phyloP scores from a whole-genome alignment of 2,329 filamentous ascomycete genomes.

The Diatrype stigma region DNA sequence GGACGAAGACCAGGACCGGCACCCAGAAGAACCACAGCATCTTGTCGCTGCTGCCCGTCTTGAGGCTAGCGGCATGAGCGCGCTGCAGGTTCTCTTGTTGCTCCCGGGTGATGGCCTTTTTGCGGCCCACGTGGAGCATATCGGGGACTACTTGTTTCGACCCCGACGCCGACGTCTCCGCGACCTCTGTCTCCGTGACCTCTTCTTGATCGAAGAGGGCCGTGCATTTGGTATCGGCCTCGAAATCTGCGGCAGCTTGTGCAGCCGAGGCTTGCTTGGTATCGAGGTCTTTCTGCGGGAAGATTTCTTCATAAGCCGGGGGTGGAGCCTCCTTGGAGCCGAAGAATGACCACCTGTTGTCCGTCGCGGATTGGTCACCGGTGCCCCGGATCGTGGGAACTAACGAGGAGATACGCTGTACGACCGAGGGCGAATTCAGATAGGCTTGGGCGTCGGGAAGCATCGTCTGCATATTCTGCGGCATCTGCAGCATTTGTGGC shows the following conservation, averaged over 20 bases:
- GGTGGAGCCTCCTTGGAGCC: slow-evolving; percentile 40
- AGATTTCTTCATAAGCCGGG: slow-evolving; percentile 77
- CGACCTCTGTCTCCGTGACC: slow-evolving; percentile 26
- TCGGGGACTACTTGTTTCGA: slow-evolving; percentile 26
- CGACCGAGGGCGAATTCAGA: slow-evolving; percentile 54
- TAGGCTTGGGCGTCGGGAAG: slow-evolving; percentile 71
- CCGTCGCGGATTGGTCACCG: slow-evolving; percentile 36
- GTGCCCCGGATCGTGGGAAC: slow-evolving; percentile 60
- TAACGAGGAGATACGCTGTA: slow-evolving; percentile 68
- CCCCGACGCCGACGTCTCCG: neutral
- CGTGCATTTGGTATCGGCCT: slow-evolving; percentile 56
- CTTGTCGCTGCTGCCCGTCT: slow-evolving; percentile 58
- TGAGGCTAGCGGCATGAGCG: slow-evolving; percentile 58
- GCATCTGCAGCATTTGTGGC: slow-evolving; percentile 56
- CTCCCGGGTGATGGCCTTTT: slow-evolving; percentile 60
- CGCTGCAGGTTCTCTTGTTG: slow-evolving; percentile 61
- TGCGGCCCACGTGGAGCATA: slow-evolving; percentile 57
- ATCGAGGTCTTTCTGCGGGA: slow-evolving; percentile 53
- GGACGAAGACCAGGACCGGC: slow-evolving; percentile 16
- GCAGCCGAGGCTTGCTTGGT: slow-evolving; percentile 55
- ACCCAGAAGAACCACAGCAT: slow-evolving; percentile 69
- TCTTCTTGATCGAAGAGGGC: slow-evolving; percentile 46
- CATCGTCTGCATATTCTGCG: slow-evolving; percentile 48
- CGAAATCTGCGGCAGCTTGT: slow-evolving; percentile 53
- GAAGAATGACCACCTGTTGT: slow-evolving; percentile 59